phyloP scores from a whole-genome alignment of 1,284 basidiomycete genomes.

The Fomes fomentarius region DNA sequence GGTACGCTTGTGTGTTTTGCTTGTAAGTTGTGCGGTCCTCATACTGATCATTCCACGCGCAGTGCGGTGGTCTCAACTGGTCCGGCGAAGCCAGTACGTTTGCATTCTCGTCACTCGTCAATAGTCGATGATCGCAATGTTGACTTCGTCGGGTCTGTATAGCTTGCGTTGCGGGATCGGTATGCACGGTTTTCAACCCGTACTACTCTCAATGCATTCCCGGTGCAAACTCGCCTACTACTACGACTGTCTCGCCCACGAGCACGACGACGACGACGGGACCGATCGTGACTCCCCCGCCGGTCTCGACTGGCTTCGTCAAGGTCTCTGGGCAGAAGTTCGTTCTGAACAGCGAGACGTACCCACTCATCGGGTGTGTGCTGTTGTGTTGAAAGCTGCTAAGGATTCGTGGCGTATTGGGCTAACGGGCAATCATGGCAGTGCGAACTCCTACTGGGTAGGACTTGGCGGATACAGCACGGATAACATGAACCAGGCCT shows the following conservation, averaged over 20 bases:
- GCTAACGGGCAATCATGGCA: no score
- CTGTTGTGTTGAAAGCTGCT: neutral
- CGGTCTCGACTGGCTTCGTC: conserved; percentile 49
- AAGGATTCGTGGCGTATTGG: no score
- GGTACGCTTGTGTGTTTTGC: conserved; percentile 18
- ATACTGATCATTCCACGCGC: no score
- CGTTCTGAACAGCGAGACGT: conserved; percentile 51
- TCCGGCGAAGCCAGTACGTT: conserved; percentile 33
- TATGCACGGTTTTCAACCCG: conserved; percentile 33
- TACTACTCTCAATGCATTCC: conserved; percentile 47
- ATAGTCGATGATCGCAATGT: no score
- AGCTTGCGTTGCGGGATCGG: conserved; percentile 34
- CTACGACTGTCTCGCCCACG: conserved; percentile 30
- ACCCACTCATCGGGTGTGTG: conserved; percentile 50
- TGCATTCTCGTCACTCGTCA: no score
- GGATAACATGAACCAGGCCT: conserved; percentile 47
- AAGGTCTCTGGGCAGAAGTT: conserved; percentile 54
- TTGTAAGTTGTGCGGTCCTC: neutral
- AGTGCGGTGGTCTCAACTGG: conserved; percentile 38
- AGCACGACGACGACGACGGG: conserved; percentile 25
- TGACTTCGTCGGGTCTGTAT: no score
- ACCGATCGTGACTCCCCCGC: conserved; percentile 8
- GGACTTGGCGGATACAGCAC: conserved; percentile 44
- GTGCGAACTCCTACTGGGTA: conserved; percentile 56
- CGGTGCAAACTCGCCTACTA: conserved; percentile 23